Evolutionary conservation across 441 rosid species (phyloP).

Genomic region (Adansonia gregorii): DNA sequence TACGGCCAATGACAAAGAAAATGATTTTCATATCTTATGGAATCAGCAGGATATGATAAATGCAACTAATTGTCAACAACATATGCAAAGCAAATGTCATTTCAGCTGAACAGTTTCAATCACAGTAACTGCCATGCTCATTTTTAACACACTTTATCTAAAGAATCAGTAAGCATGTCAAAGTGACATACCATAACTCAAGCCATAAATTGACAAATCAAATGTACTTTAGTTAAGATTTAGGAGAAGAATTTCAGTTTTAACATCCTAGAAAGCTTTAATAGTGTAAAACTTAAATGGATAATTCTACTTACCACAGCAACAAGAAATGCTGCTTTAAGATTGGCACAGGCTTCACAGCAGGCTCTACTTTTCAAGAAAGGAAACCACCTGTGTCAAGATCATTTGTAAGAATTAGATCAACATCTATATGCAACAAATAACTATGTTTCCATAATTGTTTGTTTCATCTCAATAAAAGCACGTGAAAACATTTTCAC

Average conservation of each 20-base stretch:
- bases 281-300: slow-evolving; percentile 14
- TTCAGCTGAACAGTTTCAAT: slow-evolving; percentile 11
- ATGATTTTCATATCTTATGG: neutral
- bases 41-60: neutral
- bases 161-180: slow-evolving; percentile 17
- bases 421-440: neutral
- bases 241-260: neutral
- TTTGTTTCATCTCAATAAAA: neutral
- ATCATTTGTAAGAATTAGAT: slow-evolving; percentile 28
- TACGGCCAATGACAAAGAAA: neutral
- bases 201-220: slow-evolving; percentile 4
- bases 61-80: neutral
- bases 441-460: neutral
- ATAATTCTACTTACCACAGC: slow-evolving; percentile 71
- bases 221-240: slow-evolving; percentile 10
- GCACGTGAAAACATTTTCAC: slow-evolving; percentile 38
- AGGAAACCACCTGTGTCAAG: slow-evolving; percentile 88
- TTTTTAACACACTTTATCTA: neutral
- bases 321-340: slow-evolving; percentile 93
- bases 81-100: neutral
- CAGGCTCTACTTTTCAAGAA: slow-evolving; percentile 87
- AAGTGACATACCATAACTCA: slow-evolving; percentile 22
- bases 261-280: slow-evolving; percentile 16
- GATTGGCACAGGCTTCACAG: slow-evolving; percentile 95
- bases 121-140: slow-evolving; percentile 7